Conservation (phyloP, 1,284 basidiomycete species). For the Fomes fomentarius region DNA sequence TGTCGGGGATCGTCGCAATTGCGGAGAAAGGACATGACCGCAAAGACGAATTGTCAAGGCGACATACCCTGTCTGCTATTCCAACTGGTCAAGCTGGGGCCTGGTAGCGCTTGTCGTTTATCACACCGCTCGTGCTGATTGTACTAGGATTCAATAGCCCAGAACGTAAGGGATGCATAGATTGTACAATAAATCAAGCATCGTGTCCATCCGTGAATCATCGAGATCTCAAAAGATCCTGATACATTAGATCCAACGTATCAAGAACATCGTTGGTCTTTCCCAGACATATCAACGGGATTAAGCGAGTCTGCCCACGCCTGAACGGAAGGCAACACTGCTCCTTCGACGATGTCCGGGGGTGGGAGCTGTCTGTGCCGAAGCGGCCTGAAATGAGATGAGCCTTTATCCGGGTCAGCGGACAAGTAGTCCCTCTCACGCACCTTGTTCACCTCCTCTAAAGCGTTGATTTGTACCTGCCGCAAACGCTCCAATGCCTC, state of each 20-base stretch:
- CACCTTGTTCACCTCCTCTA: slow-evolving; percentile 39
- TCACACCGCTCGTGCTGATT: not conserved
- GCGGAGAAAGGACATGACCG: not conserved
- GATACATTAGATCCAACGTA: slow-evolving; percentile 8
- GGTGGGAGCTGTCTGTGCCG: slow-evolving; percentile 19
- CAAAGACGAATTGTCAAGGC: slow-evolving; percentile 15
- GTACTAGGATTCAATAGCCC: too few relatives aligned
- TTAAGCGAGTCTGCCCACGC: slow-evolving; percentile 1
- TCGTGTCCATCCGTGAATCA: slow-evolving; percentile 1
- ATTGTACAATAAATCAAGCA: slow-evolving; percentile 2
- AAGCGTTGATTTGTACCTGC: slow-evolving; percentile 36
- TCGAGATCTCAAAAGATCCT: slow-evolving; percentile 7
- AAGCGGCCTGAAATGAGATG: slow-evolving; percentile 12
- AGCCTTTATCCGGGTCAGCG: not conserved
- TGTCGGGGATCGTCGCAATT: slow-evolving; percentile 23
- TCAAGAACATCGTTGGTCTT: not conserved
- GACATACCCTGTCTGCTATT: slow-evolving; percentile 7
- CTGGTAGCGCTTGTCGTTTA: not conserved
- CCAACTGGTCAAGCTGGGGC: not conserved
- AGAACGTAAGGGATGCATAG: too few relatives aligned
- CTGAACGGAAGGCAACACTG: slow-evolving; percentile 34
- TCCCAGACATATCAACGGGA: slow-evolving; percentile 10
- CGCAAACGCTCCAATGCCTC: slow-evolving; percentile 35
- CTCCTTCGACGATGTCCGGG: slow-evolving; percentile 35
- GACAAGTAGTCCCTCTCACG: slow-evolving; percentile 9